phyloP scores from a whole-genome alignment of 441 rosid species.

The Daphne laureola region DNA sequence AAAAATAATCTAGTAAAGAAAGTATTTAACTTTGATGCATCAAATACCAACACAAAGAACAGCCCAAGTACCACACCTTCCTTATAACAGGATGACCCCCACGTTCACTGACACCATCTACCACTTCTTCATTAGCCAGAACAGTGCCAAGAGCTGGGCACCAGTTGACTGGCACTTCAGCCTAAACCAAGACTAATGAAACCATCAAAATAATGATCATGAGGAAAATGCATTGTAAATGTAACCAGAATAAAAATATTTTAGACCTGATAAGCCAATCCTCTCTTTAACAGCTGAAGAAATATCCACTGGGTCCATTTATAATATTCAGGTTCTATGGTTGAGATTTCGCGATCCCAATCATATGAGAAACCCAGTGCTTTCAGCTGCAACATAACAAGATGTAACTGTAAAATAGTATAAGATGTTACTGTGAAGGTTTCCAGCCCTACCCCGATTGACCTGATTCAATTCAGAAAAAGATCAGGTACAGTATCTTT shows the following conservation, averaged over 20 bases:
- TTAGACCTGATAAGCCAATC: slow-evolving; percentile 91
- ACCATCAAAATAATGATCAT: slow-evolving; percentile 20
- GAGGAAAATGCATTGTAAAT: slow-evolving; percentile 11
- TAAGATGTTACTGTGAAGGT: too few species aligned
- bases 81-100: slow-evolving; percentile 94
- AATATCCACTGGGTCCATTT: slow-evolving; percentile 99
- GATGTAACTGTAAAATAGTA: neutral
- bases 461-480: too few species aligned
- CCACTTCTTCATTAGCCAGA: slow-evolving; percentile 96
- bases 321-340: slow-evolving; percentile 83
- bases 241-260: slow-evolving; percentile 14
- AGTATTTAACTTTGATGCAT: slow-evolving; percentile 11
- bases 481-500: too few species aligned
- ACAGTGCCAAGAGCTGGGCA: slow-evolving; percentile 99
- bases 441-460: too few species aligned
- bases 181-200: slow-evolving; percentile 33
- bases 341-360: slow-evolving; percentile 94
- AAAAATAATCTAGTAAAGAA: slow-evolving; percentile 29
- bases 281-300: slow-evolving; percentile 92
- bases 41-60: slow-evolving; percentile 6
- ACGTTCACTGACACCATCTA: slow-evolving; percentile 97
- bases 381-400: slow-evolving; percentile 57
- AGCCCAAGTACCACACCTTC: slow-evolving; percentile 44
- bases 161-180: slow-evolving; percentile 98
- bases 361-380: slow-evolving; percentile 91